Conservation (phyloP, 2,329 filamentous ascomycete species). For the Chaetomium sp. region DNA sequence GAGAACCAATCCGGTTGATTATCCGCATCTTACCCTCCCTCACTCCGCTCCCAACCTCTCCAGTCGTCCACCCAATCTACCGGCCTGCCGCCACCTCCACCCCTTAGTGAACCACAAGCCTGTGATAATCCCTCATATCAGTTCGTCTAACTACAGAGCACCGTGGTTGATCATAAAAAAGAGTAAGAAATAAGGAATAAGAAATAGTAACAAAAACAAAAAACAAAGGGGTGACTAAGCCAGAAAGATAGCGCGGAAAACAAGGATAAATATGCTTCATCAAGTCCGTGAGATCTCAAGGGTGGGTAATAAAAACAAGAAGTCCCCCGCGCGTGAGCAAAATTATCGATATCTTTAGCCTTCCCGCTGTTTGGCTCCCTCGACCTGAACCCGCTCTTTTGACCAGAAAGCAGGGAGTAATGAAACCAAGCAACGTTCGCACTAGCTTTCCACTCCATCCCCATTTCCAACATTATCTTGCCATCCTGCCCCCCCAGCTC, state of each 20-base stretch:
- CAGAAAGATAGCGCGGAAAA: constrained; percentile 10
- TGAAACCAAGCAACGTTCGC: constrained; percentile 3
- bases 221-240: not conserved
- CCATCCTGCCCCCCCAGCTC: not conserved
- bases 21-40: constrained; percentile 18
- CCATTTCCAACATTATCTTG: constrained; percentile 14
- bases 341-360: not conserved
- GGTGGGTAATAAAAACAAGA: constrained; percentile 5
- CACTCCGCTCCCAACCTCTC: constrained; percentile 4
- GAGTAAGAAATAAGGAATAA: not conserved
- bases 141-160: constrained; percentile 4
- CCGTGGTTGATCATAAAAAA: not conserved
- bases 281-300: constrained; percentile 13
- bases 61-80: not conserved
- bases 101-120: not conserved
- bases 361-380: not conserved
- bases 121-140: not conserved
- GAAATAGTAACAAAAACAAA: not conserved
- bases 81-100: not conserved
- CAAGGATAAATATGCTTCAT: constrained; percentile 15
- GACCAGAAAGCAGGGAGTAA: not conserved
- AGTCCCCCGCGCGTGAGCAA: constrained; percentile 7
- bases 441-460: constrained; percentile 1
- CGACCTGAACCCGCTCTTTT: not conserved
- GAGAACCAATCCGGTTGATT: constrained; percentile 32